These are phyloP conservation scores for Haplosporangium gracile DNA, from an alignment of 192 early-diverging fungal species.

Conservation along the genomic window DNA sequence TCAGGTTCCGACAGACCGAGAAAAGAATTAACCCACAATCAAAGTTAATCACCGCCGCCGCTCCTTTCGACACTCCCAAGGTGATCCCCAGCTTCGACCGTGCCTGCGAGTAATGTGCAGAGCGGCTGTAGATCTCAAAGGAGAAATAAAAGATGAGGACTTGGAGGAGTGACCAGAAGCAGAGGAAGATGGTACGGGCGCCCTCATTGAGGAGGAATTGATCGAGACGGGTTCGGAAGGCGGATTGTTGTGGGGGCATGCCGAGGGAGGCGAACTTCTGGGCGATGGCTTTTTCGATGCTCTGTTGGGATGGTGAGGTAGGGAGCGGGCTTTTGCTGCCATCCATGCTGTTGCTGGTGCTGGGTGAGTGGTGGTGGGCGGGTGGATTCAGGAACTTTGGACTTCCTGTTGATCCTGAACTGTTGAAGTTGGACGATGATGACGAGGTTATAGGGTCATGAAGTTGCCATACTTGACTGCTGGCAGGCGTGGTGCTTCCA, in stretches of 20 bases:
- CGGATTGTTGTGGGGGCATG: constrained; percentile 15
- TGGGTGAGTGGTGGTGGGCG: background rate
- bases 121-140: constrained; percentile 68
- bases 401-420: background rate
- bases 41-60: constrained; percentile 75
- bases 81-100: constrained; percentile 61
- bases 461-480: background rate
- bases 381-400: background rate
- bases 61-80: constrained; percentile 61
- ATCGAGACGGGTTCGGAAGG: constrained; percentile 21
- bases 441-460: background rate
- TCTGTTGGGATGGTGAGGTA: constrained; percentile 32
- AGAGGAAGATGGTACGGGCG: constrained; percentile 58
- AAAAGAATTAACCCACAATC: constrained; percentile 84
- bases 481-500: background rate
- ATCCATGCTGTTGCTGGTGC: background rate
- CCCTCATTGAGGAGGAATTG: constrained; percentile 38
- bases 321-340: constrained; percentile 3
- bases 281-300: constrained; percentile 51
- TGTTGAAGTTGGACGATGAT: background rate
- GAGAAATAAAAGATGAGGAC: constrained; percentile 63
- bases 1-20: constrained; percentile 81
- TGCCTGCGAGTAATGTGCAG: constrained; percentile 59
- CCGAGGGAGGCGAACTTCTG: constrained; percentile 49
- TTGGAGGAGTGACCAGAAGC: constrained; percentile 69